phyloP scores from a whole-genome alignment of 257 asterid genomes.

The Nicotiana knightiana region DNA sequence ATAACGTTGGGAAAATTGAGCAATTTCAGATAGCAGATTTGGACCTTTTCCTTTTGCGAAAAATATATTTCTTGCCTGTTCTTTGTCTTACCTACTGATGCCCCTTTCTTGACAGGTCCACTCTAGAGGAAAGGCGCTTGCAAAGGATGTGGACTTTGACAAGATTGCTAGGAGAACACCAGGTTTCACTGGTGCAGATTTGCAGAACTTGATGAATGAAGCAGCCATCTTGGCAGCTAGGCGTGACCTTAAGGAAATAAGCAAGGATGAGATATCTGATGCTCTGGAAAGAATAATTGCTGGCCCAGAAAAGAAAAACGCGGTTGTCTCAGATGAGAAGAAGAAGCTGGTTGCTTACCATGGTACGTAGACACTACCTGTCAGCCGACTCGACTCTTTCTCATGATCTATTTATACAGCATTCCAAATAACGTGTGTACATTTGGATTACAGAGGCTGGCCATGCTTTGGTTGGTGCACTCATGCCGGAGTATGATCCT shows the following conservation, averaged over 20 bases:
- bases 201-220: slow-evolving; percentile 97
- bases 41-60: too few relatives aligned
- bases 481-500: slow-evolving; percentile 98
- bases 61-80: too few relatives aligned
- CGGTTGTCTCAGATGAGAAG: slow-evolving; percentile 97
- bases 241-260: slow-evolving; percentile 93
- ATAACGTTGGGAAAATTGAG: too few relatives aligned
- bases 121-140: slow-evolving; percentile 87
- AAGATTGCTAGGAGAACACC: slow-evolving; percentile 95
- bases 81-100: neutral
- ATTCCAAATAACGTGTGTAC: neutral
- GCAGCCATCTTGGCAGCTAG: slow-evolving; percentile 99
- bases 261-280: slow-evolving; percentile 97
- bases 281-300: slow-evolving; percentile 97
- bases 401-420: too few relatives aligned
- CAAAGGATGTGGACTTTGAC: slow-evolving; percentile 93
- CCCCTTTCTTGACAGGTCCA: neutral
- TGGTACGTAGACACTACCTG: slow-evolving; percentile 28
- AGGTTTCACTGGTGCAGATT: slow-evolving; percentile 97
- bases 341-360: slow-evolving; percentile 91
- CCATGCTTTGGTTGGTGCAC: slow-evolving; percentile 97
- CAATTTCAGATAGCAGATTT: too few relatives aligned
- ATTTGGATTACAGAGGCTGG: slow-evolving; percentile 72
- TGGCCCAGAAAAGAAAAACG: slow-evolving; percentile 98
- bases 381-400: neutral